Conservation (phyloP, 2,329 filamentous ascomycete species). For the Sporothrix inflata region DNA sequence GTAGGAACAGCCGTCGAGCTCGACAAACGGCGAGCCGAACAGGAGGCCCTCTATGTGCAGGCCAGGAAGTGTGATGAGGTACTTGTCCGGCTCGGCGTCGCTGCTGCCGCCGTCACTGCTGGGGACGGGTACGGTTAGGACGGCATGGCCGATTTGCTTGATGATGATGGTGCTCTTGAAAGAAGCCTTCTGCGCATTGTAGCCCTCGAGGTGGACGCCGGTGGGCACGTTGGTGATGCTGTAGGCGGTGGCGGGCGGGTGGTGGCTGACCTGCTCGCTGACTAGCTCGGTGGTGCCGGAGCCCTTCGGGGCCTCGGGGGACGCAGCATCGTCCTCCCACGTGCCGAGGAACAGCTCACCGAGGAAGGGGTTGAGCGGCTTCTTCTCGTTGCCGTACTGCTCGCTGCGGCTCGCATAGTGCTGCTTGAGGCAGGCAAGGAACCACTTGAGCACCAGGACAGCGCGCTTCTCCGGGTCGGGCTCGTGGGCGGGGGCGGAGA, state of each 20-base stretch:
- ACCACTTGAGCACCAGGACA: constrained; percentile 92
- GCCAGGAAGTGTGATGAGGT: constrained; percentile 87
- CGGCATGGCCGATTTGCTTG: constrained; percentile 89
- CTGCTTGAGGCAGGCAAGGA: constrained; percentile 88
- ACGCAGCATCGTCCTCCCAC: constrained; percentile 73
- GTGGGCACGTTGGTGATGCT: constrained; percentile 85
- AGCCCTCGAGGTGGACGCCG: constrained; percentile 78
- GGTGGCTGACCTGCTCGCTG: constrained; percentile 93
- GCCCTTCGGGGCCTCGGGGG: background rate
- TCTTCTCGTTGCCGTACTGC: constrained; percentile 87
- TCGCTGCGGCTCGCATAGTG: constrained; percentile 78
- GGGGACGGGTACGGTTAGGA: constrained; percentile 70
- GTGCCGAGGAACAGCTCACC: constrained; percentile 91
- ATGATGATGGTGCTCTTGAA: constrained; percentile 94
- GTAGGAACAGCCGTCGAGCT: constrained; percentile 82
- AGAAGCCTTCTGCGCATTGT: constrained; percentile 95
- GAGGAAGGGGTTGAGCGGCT: constrained; percentile 93
- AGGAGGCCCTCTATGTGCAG: constrained; percentile 95
- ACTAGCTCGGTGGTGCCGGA: constrained; percentile 82
- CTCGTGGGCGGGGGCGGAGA: constrained; percentile 81
- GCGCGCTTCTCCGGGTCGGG: constrained; percentile 79
- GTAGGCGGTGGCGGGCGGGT: constrained; percentile 94
- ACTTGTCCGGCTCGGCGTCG: constrained; percentile 59
- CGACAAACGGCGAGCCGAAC: constrained; percentile 83
- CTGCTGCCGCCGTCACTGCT: constrained; percentile 20